Conservation (phyloP, 441 rosid species). For the Lepidium campestre region DNA sequence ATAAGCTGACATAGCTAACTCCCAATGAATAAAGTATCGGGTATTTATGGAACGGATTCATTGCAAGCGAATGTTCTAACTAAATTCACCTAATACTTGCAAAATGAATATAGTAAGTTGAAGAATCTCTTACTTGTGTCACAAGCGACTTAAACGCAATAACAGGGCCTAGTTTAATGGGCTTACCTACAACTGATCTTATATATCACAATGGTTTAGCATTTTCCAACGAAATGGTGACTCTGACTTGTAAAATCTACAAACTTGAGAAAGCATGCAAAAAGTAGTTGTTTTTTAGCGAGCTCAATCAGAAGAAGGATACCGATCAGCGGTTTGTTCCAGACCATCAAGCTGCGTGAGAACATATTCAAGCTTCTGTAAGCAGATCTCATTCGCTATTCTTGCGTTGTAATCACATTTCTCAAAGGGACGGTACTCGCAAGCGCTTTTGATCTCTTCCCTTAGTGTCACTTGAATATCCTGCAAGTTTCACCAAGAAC, state of each 20-base stretch:
- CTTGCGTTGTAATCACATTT: constrained; percentile 86
- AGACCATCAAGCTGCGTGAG: constrained; percentile 57
- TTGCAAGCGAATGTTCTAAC: constrained; percentile 14
- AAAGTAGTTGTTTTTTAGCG: neutral
- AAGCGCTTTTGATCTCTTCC: constrained; percentile 90
- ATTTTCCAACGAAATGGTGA: neutral
- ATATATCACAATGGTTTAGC: neutral
- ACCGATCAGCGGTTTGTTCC: constrained; percentile 26
- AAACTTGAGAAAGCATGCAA: neutral
- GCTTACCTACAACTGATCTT: neutral
- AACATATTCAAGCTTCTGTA: constrained; percentile 60
- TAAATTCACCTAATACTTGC: neutral
- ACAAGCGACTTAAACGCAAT: neutral
- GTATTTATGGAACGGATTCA: neutral
- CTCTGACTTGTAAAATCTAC: neutral
- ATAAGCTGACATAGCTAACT: neutral
- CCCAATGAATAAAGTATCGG: neutral
- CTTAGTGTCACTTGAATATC: constrained; percentile 82
- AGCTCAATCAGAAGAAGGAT: constrained; percentile 15
- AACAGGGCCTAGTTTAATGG: neutral
- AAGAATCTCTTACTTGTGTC: neutral
- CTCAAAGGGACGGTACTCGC: constrained; percentile 96
- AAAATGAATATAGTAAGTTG: neutral
- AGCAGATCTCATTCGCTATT: constrained; percentile 76
- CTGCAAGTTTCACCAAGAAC: constrained; percentile 28